A percentile compares a stretch with the other conserved stretches of the same genome.
These are phyloP conservation scores for Oldenlandia corymbosa DNA, from an alignment of 257 asterid genomes.

Conservation along the genomic window DNA sequence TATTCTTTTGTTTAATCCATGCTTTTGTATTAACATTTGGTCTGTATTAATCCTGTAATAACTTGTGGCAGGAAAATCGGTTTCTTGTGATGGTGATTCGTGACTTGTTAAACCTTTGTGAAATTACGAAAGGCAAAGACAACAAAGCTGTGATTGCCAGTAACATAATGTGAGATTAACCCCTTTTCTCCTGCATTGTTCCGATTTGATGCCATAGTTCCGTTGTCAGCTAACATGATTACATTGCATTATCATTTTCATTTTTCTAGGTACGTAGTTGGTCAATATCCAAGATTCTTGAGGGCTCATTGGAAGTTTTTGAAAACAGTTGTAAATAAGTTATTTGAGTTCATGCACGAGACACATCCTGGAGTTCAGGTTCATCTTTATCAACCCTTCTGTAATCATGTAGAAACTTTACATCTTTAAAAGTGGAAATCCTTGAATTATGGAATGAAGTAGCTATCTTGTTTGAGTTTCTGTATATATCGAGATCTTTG, in stretches of 20 bases:
- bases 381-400: conserved; percentile 9
- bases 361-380: conserved; percentile 99
- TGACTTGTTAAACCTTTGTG: conserved; percentile 95
- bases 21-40: not conserved
- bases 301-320: conserved; percentile 99
- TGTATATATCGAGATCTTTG: not conserved
- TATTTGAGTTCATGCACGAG: conserved; percentile 99
- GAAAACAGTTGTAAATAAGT: conserved; percentile 96
- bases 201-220: not conserved
- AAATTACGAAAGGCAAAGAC: conserved; percentile 94
- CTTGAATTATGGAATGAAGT: no score
- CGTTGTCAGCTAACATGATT: not conserved
- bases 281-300: conserved; percentile 95
- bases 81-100: conserved; percentile 98
- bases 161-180: conserved; percentile 73
- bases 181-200: not conserved
- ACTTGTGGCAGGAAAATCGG: conserved; percentile 73
- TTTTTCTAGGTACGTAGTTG: conserved; percentile 89
- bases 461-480: no score
- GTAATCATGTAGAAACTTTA: no score
- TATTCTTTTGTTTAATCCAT: no score
- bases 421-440: no score
- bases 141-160: conserved; percentile 99
- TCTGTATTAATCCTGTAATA: conserved; percentile 10
- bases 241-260: conserved; percentile 5